phyloP scores from a whole-genome alignment of 768 basidiomycete genomes.

The Mycena galopus region DNA sequence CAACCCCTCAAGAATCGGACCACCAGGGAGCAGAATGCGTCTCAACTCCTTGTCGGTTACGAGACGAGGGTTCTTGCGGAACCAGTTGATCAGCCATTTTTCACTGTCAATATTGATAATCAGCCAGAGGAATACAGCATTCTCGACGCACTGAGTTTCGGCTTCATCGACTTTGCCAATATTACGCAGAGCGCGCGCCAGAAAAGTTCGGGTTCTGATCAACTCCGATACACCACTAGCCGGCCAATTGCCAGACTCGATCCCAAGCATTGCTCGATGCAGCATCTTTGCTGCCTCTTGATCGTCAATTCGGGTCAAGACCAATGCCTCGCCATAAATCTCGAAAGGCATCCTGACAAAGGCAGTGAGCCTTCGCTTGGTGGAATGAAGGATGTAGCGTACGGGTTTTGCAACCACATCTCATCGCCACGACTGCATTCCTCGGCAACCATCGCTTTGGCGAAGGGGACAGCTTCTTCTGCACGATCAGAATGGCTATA shows the following conservation, averaged over 20 bases:
- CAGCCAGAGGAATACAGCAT: neutral
- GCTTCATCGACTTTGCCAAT: neutral
- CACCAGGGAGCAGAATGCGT: conserved; percentile 17
- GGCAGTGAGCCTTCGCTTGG: too few species aligned
- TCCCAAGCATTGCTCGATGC: conserved; percentile 21
- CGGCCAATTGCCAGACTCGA: neutral
- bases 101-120: conserved; percentile 6
- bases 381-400: neutral
- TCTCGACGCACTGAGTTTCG: neutral
- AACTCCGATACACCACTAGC: neutral
- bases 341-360: conserved; percentile 14
- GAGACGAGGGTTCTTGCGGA: conserved; percentile 38
- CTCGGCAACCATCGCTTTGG: conserved; percentile 32
- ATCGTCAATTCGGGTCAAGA: conserved; percentile 5
- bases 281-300: conserved; percentile 8
- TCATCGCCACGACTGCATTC: conserved; percentile 10
- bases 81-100: conserved; percentile 37
- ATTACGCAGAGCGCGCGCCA: neutral
- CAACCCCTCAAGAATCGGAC: conserved; percentile 34
- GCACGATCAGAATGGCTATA: conserved; percentile 11
- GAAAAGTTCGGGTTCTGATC: neutral
- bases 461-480: conserved; percentile 13
- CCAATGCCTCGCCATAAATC: conserved; percentile 19
- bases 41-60: conserved; percentile 4
- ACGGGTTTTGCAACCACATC: conserved; percentile 22